These are phyloP conservation scores for Ophiostoma sp. DNA, from an alignment of 2,329 filamentous ascomycete species.

Conservation along the genomic window DNA sequence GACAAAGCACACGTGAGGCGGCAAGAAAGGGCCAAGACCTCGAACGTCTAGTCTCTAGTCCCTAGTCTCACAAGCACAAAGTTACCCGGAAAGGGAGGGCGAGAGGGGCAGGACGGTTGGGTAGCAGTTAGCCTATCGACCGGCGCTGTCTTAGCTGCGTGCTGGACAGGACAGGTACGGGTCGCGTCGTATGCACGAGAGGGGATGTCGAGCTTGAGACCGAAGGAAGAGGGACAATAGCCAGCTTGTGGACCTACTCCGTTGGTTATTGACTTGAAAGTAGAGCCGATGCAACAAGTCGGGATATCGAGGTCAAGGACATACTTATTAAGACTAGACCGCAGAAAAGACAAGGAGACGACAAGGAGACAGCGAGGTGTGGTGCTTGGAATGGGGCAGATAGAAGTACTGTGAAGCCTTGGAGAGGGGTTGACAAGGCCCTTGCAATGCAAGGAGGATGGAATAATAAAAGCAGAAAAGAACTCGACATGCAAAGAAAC, in stretches of 20 bases:
- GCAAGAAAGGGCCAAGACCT: background rate
- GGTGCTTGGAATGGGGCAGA: background rate
- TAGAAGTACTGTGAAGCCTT: background rate
- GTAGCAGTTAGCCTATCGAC: constrained; percentile 19
- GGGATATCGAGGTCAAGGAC: no score
- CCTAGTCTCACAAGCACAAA: background rate
- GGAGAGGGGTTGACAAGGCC: background rate
- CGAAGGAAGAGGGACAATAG: background rate
- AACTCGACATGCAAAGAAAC: background rate
- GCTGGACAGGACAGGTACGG: constrained; percentile 23
- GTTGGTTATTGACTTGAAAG: background rate
- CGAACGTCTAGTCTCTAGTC: background rate
- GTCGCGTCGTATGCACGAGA: constrained; percentile 17
- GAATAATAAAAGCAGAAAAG: constrained; percentile 6
- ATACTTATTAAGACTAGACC: background rate
- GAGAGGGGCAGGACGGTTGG: constrained; percentile 12
- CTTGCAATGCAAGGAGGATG: constrained; percentile 10
- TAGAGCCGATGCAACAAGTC: background rate
- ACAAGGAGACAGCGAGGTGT: background rate
- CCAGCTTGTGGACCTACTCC: constrained; percentile 4
- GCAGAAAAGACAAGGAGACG: background rate
- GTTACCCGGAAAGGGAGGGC: constrained; percentile 1
- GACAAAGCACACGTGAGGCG: constrained; percentile 5
- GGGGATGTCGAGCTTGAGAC: background rate
- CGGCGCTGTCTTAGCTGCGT: constrained; percentile 21